Base-by-base conservation (phyloP, 345 rosid genomes). In the Populus ilicifolia region DNA sequence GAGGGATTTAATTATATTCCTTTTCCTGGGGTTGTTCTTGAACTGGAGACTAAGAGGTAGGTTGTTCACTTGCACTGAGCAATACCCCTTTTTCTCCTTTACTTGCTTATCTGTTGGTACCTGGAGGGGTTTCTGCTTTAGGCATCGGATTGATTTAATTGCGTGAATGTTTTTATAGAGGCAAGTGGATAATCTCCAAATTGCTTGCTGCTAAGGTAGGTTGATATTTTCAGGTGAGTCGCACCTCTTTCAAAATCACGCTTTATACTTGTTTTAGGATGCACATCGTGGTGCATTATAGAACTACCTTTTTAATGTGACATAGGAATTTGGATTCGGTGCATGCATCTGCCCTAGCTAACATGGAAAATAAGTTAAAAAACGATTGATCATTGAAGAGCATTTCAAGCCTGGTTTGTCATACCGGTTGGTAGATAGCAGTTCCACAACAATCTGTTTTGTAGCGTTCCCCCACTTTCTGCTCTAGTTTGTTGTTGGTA, bases 161-260 rank as follows among this genome's bases (percentile, higher is more conserved):
- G 87, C 87, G 89, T 86, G 87, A 79, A 86, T 88, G 86, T 85
- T 86, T 85, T 89, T 85, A 82, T 88, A 89, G 92, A 90, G 87
- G 89, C 92, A 86, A 87, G 84, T 84, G 91, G 89, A 88, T 87
- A 85, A 82, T 83, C 87, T 84, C 86, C 89, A 82, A 91, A 88
- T 84, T 84, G 80, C 86, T 86, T 89, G 83, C 90, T 87, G 90
- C 90, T 86, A 89, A 83, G 93, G 89, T 89, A 91, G 91, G 88
- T 89, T 88, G 87, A 86, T 87, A 83, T 71, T 87, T 89, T 87
- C 90, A 89, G 96, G 93, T 91, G 92, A 91, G 93, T 88, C 3
- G 82, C 81, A 77, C 77, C 88, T 86, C 84, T 84, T 74, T 33
- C 46, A 46, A 69, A 69, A 23, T 74, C 78, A 25, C 50, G 68